These are phyloP conservation scores for Trypanosoma scelopori DNA, from an alignment of 208 protist genomes.

Conservation along the genomic window DNA sequence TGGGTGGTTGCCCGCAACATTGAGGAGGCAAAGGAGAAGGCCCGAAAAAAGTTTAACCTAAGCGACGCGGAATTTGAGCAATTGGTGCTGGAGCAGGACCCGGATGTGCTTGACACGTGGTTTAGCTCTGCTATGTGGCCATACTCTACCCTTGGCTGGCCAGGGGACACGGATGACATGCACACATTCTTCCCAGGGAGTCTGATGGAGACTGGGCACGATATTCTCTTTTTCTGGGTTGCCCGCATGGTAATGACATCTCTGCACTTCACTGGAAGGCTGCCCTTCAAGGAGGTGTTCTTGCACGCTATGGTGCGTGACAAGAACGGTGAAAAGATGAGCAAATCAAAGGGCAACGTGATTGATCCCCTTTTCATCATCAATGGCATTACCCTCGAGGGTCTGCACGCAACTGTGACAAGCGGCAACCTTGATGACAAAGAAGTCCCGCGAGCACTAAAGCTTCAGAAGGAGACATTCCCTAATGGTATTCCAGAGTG, in stretches of 20 bases:
- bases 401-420: constrained; percentile 92
- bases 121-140: constrained; percentile 99
- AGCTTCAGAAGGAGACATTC: constrained; percentile 94
- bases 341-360: constrained; percentile 99
- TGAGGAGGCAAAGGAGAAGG: constrained; percentile 95
- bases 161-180: constrained; percentile 90
- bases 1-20: constrained; percentile 94
- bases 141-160: constrained; percentile 98
- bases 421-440: constrained; percentile 93
- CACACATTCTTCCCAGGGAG: constrained; percentile 96
- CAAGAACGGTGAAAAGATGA: constrained; percentile 99
- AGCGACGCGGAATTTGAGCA: constrained; percentile 54
- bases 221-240: constrained; percentile 99
- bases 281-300: constrained; percentile 98
- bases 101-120: constrained; percentile 99
- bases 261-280: constrained; percentile 93
- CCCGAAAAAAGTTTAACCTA: constrained; percentile 78
- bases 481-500: constrained; percentile 97
- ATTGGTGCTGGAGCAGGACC: constrained; percentile 94
- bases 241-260: constrained; percentile 99
- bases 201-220: constrained; percentile 98
- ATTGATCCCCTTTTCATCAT: constrained; percentile 99
- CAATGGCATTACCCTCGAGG: constrained; percentile 94
- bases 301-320: constrained; percentile 99
- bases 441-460: constrained; percentile 90